phyloP scores from a whole-genome alignment of 495 filamentous ascomycete genomes.

The Opeltia flavorubescens region DNA sequence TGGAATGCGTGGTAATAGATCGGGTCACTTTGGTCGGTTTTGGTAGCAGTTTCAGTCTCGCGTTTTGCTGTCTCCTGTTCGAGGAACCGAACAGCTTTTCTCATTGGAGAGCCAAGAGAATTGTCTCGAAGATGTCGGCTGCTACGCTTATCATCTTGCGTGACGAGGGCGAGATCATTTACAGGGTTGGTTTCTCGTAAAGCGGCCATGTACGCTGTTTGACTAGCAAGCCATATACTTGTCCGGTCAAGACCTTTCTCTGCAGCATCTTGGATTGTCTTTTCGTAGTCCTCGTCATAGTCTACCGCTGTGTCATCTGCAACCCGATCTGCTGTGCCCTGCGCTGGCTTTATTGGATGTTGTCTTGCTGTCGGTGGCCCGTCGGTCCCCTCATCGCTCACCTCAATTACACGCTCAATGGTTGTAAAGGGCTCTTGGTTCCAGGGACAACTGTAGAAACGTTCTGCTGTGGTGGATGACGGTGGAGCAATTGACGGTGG shows the following conservation, averaged over 20 bases:
- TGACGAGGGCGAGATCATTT: constrained; percentile 29
- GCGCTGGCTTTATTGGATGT: neutral
- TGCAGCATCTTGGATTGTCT: constrained; percentile 48
- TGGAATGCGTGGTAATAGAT: constrained; percentile 91
- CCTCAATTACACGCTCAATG: constrained; percentile 55
- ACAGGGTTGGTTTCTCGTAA: constrained; percentile 50
- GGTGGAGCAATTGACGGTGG: constrained; percentile 38
- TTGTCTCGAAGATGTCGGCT: constrained; percentile 16
- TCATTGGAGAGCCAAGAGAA: constrained; percentile 29
- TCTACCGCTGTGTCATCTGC: constrained; percentile 28
- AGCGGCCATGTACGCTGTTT: constrained; percentile 61
- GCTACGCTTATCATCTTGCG: constrained; percentile 18
- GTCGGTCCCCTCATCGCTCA: constrained; percentile 36
- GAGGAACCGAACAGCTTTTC: constrained; percentile 69
- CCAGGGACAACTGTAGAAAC: constrained; percentile 77
- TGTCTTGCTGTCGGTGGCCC: constrained; percentile 53
- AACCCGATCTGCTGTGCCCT: constrained; percentile 2
- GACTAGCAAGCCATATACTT: constrained; percentile 64
- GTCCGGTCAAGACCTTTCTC: constrained; percentile 64
- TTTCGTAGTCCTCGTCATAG: constrained; percentile 56
- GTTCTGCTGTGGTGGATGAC: constrained; percentile 65
- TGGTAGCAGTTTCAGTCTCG: constrained; percentile 18
- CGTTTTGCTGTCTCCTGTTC: constrained; percentile 31
- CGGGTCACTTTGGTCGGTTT: constrained; percentile 41
- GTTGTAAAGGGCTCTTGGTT: constrained; percentile 31